Evolutionary conservation across 345 rosid species (phyloP).

Genomic region (Linum tenue): DNA sequence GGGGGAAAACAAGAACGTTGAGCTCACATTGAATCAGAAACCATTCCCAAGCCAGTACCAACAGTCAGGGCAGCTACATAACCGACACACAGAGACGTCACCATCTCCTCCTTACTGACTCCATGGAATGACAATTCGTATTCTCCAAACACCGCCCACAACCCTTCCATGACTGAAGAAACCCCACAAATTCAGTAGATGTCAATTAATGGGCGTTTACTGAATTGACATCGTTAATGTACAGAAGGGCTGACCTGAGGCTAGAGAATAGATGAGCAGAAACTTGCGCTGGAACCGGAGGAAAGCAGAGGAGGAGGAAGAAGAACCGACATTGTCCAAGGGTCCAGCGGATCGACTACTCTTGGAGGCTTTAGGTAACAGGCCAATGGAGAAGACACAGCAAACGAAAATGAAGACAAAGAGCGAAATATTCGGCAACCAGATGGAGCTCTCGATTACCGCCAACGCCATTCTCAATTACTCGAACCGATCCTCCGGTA

Average conservation of each 20-base stretch:
- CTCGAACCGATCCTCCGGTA: neutral
- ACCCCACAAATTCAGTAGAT: neutral
- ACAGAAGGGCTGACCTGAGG: constrained; percentile 44
- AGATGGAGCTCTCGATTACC: constrained; percentile 53
- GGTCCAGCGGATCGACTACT: constrained; percentile 18
- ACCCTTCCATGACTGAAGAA: constrained; percentile 53
- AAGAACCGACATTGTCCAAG: constrained; percentile 43
- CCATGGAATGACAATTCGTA: constrained; percentile 44
- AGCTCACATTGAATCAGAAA: constrained; percentile 76
- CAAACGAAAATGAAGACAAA: constrained; percentile 49
- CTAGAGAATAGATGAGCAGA: constrained; percentile 55
- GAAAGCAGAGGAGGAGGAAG: constrained; percentile 21
- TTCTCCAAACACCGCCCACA: constrained; percentile 79
- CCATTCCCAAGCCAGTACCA: constrained; percentile 52
- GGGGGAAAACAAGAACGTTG: neutral
- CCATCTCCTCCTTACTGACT: constrained; percentile 39
- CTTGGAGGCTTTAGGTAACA: constrained; percentile 43
- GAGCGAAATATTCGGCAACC: constrained; percentile 55
- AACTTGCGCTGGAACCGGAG: constrained; percentile 56
- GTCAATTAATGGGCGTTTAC: neutral
- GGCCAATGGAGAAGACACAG: constrained; percentile 43
- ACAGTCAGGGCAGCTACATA: constrained; percentile 45
- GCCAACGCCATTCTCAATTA: constrained; percentile 29
- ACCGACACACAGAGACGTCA: constrained; percentile 46
- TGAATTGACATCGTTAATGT: neutral